Evolutionary conservation across 768 basidiomycete species (phyloP).

Genomic region (Suillus luteus): DNA sequence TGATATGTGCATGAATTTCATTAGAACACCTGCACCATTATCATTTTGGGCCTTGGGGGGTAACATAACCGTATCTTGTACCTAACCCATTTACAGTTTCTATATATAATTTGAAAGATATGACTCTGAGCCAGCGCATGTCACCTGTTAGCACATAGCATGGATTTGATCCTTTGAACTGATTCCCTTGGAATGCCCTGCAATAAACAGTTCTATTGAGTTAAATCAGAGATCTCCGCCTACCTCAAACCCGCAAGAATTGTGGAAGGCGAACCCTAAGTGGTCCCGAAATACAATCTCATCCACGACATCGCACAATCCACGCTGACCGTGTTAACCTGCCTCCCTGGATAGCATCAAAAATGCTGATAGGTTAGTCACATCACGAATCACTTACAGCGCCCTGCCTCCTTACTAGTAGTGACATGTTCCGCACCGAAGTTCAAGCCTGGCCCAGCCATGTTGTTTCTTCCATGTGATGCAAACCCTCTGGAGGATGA

Average conservation of each 20-base stretch:
- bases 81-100: too few relatives aligned
- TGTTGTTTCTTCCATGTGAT: too few relatives aligned
- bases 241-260: slow-evolving; percentile 37
- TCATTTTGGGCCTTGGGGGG: too few relatives aligned
- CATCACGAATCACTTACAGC: too few relatives aligned
- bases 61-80: too few relatives aligned
- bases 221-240: slow-evolving; percentile 33
- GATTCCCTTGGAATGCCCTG: slow-evolving; percentile 19
- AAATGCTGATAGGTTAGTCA: background rate
- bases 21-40: too few relatives aligned
- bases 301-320: slow-evolving; percentile 38
- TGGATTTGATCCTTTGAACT: slow-evolving; percentile 33
- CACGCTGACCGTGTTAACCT: slow-evolving; percentile 17
- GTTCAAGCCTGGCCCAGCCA: too few relatives aligned
- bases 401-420: too few relatives aligned
- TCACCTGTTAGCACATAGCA: slow-evolving; percentile 33
- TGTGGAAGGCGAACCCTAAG: slow-evolving; percentile 34
- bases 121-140: slow-evolving; percentile 4
- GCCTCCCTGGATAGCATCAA: slow-evolving; percentile 10
- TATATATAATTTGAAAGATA: slow-evolving; percentile 1
- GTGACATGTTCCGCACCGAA: too few relatives aligned
- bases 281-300: slow-evolving; percentile 35
- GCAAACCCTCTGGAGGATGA: too few relatives aligned
- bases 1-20: too few relatives aligned
- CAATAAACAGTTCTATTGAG: slow-evolving; percentile 35